Evolutionary conservation across 164 flowering plant genomes (phyloP).

Genomic region (Amborella trichopoda): DNA sequence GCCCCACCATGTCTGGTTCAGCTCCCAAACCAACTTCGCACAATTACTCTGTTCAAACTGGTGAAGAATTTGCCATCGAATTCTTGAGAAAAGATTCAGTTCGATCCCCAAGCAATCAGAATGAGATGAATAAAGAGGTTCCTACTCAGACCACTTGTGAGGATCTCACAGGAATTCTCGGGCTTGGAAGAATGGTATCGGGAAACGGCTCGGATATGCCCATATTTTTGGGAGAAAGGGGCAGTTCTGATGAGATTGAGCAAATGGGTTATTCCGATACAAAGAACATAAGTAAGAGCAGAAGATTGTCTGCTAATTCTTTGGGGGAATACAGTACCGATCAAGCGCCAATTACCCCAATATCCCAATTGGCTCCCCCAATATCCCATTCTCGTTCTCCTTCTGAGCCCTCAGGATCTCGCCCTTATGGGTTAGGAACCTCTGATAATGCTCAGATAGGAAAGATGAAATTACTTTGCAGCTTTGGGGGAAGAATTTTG

Average conservation of each 20-base stretch:
- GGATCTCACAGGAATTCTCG: conserved; percentile 36
- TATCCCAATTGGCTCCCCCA: too few relatives aligned
- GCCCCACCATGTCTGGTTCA: too few relatives aligned
- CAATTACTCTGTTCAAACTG: not conserved
- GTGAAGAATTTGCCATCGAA: not conserved
- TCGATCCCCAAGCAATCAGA: not conserved
- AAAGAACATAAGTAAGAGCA: conserved; percentile 9
- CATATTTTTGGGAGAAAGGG: conserved; percentile 4
- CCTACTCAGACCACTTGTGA: conserved; percentile 23
- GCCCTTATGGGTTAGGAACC: conserved; percentile 15
- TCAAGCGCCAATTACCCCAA: too few relatives aligned
- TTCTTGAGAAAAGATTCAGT: not conserved
- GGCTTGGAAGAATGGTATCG: conserved; percentile 28
- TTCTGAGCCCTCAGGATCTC: conserved; percentile 19
- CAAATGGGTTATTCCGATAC: conserved; percentile 16
- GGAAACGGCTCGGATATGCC: conserved; percentile 13
- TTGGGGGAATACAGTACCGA: conserved; percentile 15
- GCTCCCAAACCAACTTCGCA: not conserved
- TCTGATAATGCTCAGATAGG: conserved; percentile 25
- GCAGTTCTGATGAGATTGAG: conserved; percentile 13
- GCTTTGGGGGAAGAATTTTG: conserved; percentile 78
- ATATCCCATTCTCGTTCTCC: too few relatives aligned
- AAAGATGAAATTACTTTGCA: conserved; percentile 74
- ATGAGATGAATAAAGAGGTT: not conserved
- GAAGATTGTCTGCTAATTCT: conserved; percentile 11